Conservation (phyloP, 2,329 filamentous ascomycete genomes). For the Pseudopyrenochaeta lycopersici region DNA sequence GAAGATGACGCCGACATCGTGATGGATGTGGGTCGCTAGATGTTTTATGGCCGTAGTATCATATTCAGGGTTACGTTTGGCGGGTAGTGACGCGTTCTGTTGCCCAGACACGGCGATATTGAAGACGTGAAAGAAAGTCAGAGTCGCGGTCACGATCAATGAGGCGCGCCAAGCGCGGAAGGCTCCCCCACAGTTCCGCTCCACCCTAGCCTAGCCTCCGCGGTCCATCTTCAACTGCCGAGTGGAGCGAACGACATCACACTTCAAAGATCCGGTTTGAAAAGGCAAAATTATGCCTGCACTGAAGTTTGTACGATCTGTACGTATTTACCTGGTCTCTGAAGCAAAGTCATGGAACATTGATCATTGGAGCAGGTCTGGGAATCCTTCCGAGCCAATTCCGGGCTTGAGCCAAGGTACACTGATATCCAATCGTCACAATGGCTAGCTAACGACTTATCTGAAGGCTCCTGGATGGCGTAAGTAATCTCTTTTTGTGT, state of each 20-base stretch:
- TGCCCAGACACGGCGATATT: conserved; percentile 7
- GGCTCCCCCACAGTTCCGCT: conserved; percentile 23
- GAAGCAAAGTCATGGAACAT: conserved; percentile 1
- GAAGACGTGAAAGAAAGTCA: conserved; percentile 20
- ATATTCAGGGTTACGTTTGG: conserved; percentile 29
- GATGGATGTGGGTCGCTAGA: conserved; percentile 42
- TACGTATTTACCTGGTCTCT: conserved; percentile 50
- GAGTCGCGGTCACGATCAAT: conserved; percentile 5
- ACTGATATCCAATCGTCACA: background rate
- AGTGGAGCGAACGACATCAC: conserved; percentile 32
- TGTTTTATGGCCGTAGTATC: conserved; percentile 41
- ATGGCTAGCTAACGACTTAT: background rate
- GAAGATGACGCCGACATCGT: conserved; percentile 64
- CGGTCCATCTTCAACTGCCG: conserved; percentile 24
- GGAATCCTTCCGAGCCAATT: conserved; percentile 85
- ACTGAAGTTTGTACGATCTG: conserved; percentile 71
- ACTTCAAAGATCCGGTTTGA: conserved; percentile 15
- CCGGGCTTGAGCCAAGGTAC: conserved; percentile 88
- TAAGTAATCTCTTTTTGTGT: conserved; percentile 27
- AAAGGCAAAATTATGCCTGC: conserved; percentile 49
- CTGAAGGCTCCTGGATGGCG: conserved; percentile 53
- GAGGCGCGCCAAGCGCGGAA: conserved; percentile 35
- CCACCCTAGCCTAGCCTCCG: conserved; percentile 30
- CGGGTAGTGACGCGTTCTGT: conserved; percentile 22
- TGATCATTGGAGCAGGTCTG: conserved; percentile 68